phyloP scores from a whole-genome alignment of 495 filamentous ascomycete genomes.

The Podospora bellae-mahoneyi region DNA sequence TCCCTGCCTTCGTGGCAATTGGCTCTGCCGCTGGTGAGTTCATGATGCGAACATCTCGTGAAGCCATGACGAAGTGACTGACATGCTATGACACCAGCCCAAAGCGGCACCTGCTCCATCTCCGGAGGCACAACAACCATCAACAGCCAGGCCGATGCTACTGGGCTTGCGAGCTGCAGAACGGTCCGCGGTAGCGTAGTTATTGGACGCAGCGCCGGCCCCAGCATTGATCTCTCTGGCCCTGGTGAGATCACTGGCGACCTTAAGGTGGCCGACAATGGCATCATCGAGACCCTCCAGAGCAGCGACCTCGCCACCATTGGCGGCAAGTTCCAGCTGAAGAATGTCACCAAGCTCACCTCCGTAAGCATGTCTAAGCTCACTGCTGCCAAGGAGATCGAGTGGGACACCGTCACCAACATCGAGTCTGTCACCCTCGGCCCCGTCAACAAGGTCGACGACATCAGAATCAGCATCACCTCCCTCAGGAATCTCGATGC shows the following conservation, averaged over 20 bases:
- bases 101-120: constrained; percentile 43
- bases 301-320: constrained; percentile 48
- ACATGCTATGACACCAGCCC: constrained; percentile 36
- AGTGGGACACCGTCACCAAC: constrained; percentile 68
- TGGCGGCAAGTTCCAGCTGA: constrained; percentile 62
- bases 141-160: constrained; percentile 67
- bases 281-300: constrained; percentile 44
- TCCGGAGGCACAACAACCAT: constrained; percentile 50
- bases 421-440: constrained; percentile 67
- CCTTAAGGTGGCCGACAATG: constrained; percentile 58
- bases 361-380: constrained; percentile 62
- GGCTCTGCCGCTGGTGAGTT: constrained; percentile 64
- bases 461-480: constrained; percentile 78
- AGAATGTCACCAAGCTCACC: constrained; percentile 61
- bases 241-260: constrained; percentile 64
- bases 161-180: constrained; percentile 60
- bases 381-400: constrained; percentile 58
- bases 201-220: constrained; percentile 53
- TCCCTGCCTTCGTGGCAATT: constrained; percentile 71
- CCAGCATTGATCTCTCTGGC: constrained; percentile 52
- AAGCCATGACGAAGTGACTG: not conserved
- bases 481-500: constrained; percentile 68
- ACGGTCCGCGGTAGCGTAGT: constrained; percentile 68
- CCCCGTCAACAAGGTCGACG: constrained; percentile 56
- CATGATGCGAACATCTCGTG: not conserved